Base-by-base conservation (phyloP, 1,284 basidiomycete species). In the Mycena sp. region DNA sequence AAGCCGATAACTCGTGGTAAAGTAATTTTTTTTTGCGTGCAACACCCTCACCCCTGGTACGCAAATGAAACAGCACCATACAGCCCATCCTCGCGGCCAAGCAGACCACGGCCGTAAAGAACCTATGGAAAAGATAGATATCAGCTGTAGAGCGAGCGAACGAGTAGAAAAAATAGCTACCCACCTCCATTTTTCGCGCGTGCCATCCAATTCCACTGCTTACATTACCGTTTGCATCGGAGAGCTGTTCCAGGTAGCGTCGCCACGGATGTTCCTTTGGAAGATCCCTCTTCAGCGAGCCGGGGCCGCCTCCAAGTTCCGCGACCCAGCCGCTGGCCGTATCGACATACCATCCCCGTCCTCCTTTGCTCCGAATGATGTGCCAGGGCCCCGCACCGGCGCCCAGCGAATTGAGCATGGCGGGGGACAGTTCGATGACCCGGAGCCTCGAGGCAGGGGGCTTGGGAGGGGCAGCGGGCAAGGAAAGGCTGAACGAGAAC, bases 151-250 rank as follows among this genome's bases (percentile, higher is more conserved):
- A n/a, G 25, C 26, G 53, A 48, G 30, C 16, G 29, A 32, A n/a
- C n/a, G n/a, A n/a, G n/a, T 37, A 57, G 23, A 53, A 19, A 61
- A 53, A 64, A 23, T 35, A 78, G 88, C 61, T 58, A n/a, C n/a
- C n/a, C n/a, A 98, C 93, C 86, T 99, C 96, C 95, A 98, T 96
- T 82, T 99, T 99, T 55, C 95, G 81, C 35, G 93, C 89, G 78
- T 98, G 95, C 96, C 97, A 99, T 0, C 97, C 97, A 2, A 96
- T 87, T 5, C 91, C 92, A 71, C 92, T 94, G 70, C 85, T 91
- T 3, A 98, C 96, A 70, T 95, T 94, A 1, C 95, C 95, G 69
- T 94, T 93, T 12, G 91, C 89, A 67, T 90, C 84, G 14, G 93
- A 88, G n/a, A 97, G 79, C 43, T 83, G 81, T 69, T 90, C 87